Evolutionary conservation across 2,329 filamentous ascomycete species (phyloP).

Genomic region (Trichophaea hybrida): DNA sequence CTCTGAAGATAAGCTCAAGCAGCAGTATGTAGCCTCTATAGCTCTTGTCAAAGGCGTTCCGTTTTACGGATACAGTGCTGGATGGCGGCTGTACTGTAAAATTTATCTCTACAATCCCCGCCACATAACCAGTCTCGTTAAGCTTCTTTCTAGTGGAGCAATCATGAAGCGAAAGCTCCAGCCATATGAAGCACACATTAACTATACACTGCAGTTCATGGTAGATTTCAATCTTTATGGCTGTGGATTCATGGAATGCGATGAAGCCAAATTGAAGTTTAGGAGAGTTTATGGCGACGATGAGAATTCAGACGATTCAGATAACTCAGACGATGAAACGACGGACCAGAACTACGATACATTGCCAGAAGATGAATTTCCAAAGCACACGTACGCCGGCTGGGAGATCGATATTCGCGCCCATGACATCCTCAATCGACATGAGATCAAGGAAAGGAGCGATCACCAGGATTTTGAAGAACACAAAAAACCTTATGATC

Average conservation of each 20-base stretch:
- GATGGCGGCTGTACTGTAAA: constrained; percentile 81
- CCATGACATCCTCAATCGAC: constrained; percentile 73
- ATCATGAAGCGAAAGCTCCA: constrained; percentile 75
- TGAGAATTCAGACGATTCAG: constrained; percentile 29
- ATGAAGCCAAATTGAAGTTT: constrained; percentile 47
- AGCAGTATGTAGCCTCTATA: constrained; percentile 67
- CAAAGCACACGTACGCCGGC: constrained; percentile 71
- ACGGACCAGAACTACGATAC: constrained; percentile 32
- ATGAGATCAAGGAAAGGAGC: constrained; percentile 56
- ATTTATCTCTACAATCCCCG: constrained; percentile 83
- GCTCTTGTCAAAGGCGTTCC: constrained; percentile 84
- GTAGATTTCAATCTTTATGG: constrained; percentile 95
- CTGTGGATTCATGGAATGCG: constrained; percentile 68
- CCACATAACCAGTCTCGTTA: constrained; percentile 73
- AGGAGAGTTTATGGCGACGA: constrained; percentile 38
- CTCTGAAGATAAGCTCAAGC: constrained; percentile 36
- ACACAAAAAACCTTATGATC: constrained; percentile 45
- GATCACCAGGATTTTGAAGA: constrained; percentile 84
- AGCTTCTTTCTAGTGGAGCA: constrained; percentile 74
- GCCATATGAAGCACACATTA: constrained; percentile 84
- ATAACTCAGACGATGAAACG: constrained; percentile 55
- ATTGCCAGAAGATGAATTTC: constrained; percentile 48
- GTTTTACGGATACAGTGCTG: constrained; percentile 91
- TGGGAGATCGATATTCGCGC: constrained; percentile 83
- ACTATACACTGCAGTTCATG: constrained; percentile 94